phyloP scores from a whole-genome alignment of 345 rosid genomes.

The Corchorus capsularis region DNA sequence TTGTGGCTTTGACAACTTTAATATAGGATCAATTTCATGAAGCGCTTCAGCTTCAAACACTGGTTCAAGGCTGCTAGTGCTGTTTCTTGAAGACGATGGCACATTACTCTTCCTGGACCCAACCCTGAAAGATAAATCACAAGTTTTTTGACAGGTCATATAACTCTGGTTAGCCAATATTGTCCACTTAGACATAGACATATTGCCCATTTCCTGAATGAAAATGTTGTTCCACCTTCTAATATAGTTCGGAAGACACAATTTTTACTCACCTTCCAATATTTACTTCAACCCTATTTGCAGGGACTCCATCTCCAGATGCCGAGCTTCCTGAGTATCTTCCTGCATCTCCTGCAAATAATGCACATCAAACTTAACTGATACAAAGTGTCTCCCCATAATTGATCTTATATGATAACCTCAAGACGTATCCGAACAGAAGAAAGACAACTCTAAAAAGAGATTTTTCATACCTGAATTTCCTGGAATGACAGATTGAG shows the following conservation, averaged over 20 bases:
- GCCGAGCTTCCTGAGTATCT: conserved; percentile 71
- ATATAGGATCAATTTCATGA: conserved; percentile 45
- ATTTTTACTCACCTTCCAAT: neutral
- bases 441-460: conserved; percentile 6
- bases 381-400: neutral
- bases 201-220: neutral
- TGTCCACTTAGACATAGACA: neutral
- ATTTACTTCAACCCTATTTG: neutral
- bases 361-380: conserved; percentile 9
- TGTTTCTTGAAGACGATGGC: conserved; percentile 58
- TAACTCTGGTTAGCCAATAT: neutral
- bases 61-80: conserved; percentile 61
- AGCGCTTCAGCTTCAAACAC: conserved; percentile 75
- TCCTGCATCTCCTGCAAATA: conserved; percentile 51
- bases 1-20: conserved; percentile 48
- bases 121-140: conserved; percentile 11
- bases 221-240: neutral
- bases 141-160: neutral
- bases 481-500: conserved; percentile 41
- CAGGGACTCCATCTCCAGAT: conserved; percentile 50
- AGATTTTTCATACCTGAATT: conserved; percentile 52
- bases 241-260: neutral
- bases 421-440: conserved; percentile 3
- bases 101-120: conserved; percentile 50
- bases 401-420: neutral